Evolutionary conservation across 257 asterid species (phyloP), one percentile per base, ranked within the genome.

Genomic region (Buddleja alternifolia): DNA sequence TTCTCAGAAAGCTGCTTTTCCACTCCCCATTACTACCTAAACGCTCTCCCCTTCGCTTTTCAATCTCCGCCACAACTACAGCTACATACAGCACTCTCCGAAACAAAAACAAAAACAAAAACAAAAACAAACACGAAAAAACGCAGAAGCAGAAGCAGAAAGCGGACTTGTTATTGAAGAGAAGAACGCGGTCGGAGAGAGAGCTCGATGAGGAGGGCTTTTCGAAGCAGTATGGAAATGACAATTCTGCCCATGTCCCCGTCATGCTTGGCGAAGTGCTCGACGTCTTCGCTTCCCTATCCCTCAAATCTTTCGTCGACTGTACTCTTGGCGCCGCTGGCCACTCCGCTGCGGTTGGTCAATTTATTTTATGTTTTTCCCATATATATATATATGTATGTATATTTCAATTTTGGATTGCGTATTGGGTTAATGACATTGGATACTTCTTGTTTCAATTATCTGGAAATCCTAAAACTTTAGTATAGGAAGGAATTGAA

Each of bases 271-370:
- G 94, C 8, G 98, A 93, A 82, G 94, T 90, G 25, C 77, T 93
- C 66, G 97, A 93, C 70, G 90, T 78, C 10, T 90, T 93, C 63
- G 65, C 90, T 56, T 80, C 94, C 10, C 59, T 77, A 4, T 62
- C 73, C 54, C 95, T 90, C 67, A 77, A 77, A 14, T 90, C 97
- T 6, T 93, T 93, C 76, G 94, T 88, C 64, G 98, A 93, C 60
- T 93, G 98, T 57, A 93, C 98, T 19, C 97, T 93, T 10, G 98
- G 98, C 20, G 97, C 96, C 24, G 98, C 90, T 10, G 97, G 97
- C 19, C 98, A 93, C 73, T 88, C 98, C 36, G 78, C 88, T 25
- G 88, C 88, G 83, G 98, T 93, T 16, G 29, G 88, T 78, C 12
- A 10, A 23, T 70, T n/a, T 45, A 0, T 29, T 63, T 44, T 0